Percentiles rank a stretch among this genome's conserved stretches.
phyloP scores from a whole-genome alignment of 2,329 filamentous ascomycete genomes.

The Epichloe brachyelytri region DNA sequence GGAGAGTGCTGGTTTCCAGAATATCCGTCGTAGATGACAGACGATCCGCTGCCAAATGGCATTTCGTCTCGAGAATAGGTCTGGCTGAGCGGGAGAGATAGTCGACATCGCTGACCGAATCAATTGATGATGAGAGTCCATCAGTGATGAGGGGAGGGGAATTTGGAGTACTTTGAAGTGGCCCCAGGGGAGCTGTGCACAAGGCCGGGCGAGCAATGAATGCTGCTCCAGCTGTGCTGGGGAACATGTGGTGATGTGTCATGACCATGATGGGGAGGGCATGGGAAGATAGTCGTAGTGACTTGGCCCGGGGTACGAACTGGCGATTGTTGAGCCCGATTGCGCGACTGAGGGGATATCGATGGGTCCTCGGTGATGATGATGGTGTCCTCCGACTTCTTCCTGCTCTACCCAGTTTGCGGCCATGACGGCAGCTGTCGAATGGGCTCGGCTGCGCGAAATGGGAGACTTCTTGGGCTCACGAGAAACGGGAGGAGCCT shows the following conservation, averaged over 20 bases:
- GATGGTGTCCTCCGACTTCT: conserved; percentile 15
- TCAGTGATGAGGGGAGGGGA: conserved; percentile 35
- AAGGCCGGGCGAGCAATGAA: conserved; percentile 32
- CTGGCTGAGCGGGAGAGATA: conserved; percentile 50
- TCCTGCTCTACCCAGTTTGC: conserved; percentile 20
- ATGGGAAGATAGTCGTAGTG: conserved; percentile 38
- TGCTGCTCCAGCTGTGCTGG: conserved; percentile 31
- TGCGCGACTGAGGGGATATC: conserved; percentile 22
- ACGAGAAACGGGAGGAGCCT: conserved; percentile 41
- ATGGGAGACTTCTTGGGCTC: conserved; percentile 34
- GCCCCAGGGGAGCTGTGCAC: conserved; percentile 19
- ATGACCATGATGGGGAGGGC: conserved; percentile 25
- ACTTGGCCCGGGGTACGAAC: conserved; percentile 21
- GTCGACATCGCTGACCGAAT: conserved; percentile 49
- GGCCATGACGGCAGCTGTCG: conserved; percentile 22
- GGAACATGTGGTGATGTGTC: conserved; percentile 28
- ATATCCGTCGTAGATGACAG: conserved; percentile 45
- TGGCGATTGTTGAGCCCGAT: conserved; percentile 30
- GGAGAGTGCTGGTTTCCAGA: conserved; percentile 36
- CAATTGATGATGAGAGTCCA: conserved; percentile 40
- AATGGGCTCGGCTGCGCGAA: conserved; percentile 32
- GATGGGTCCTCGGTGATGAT: conserved; percentile 17
- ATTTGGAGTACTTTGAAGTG: conserved; percentile 29
- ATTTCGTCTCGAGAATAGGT: conserved; percentile 44
- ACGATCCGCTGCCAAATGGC: conserved; percentile 41